Conservation (phyloP, 129 eudicot genomes). For the Kitagawia praeruptora region DNA sequence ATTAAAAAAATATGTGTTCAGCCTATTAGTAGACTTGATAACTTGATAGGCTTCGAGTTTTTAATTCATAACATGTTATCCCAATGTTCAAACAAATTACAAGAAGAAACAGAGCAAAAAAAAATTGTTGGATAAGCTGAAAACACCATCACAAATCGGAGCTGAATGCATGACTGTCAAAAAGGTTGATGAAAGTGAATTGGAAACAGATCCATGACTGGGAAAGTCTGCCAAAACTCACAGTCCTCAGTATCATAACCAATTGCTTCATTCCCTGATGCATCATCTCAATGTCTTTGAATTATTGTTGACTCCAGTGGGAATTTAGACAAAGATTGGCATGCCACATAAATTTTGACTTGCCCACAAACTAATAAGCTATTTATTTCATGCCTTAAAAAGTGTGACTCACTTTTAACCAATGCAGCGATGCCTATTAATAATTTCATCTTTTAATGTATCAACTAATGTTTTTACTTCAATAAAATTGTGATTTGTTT, state of each 20-base stretch:
- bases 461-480: neutral
- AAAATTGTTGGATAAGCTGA: too few relatives aligned
- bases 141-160: constrained; percentile 10
- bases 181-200: constrained; percentile 18
- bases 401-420: neutral
- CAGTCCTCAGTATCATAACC: constrained; percentile 88
- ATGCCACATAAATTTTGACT: neutral
- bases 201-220: constrained; percentile 40
- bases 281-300: neutral
- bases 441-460: neutral
- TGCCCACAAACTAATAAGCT: neutral
- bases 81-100: neutral
- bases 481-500: neutral
- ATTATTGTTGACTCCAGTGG: neutral
- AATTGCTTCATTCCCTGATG: constrained; percentile 19
- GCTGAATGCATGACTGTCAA: constrained; percentile 29
- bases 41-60: neutral
- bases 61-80: neutral
- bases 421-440: neutral
- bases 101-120: neutral
- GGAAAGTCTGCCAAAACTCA: constrained; percentile 56
- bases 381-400: neutral
- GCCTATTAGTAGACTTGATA: neutral
- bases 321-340: neutral
- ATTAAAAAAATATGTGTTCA: neutral